These are phyloP conservation scores for Talaromyces verruculosus DNA, from an alignment of 2,329 filamentous ascomycete species.

Conservation along the genomic window DNA sequence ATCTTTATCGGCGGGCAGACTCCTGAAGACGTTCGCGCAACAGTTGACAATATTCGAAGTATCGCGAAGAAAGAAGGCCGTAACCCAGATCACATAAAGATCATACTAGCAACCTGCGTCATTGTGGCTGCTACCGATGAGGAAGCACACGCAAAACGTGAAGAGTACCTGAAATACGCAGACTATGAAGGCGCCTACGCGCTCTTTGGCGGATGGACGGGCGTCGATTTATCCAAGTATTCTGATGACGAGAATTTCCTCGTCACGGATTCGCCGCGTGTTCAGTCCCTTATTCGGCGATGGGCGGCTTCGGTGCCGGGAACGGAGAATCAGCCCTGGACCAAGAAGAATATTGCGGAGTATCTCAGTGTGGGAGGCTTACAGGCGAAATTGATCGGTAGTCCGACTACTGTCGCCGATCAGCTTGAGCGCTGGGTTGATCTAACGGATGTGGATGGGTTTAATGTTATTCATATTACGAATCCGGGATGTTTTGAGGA, in stretches of 20 bases:
- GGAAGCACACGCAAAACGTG: slow-evolving; percentile 45
- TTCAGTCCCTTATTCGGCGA: slow-evolving; percentile 46
- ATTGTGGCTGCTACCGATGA: slow-evolving; percentile 49
- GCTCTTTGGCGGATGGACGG: slow-evolving; percentile 51
- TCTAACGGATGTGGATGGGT: slow-evolving; percentile 27
- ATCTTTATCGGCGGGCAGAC: slow-evolving; percentile 51
- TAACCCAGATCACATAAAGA: slow-evolving; percentile 43
- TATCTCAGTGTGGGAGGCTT: slow-evolving; percentile 39
- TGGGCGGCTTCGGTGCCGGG: slow-evolving; percentile 48
- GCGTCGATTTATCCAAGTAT: slow-evolving; percentile 46
- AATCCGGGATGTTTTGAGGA: slow-evolving; percentile 28
- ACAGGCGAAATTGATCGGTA: slow-evolving; percentile 39
- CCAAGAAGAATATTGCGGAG: slow-evolving; percentile 39
- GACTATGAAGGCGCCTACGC: slow-evolving; percentile 48
- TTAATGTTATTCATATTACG: slow-evolving; percentile 26
- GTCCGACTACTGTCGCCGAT: slow-evolving; percentile 39
- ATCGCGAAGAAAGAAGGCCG: slow-evolving; percentile 43
- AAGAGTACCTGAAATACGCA: slow-evolving; percentile 45
- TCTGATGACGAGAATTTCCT: slow-evolving; percentile 50
- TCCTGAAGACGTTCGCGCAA: slow-evolving; percentile 42
- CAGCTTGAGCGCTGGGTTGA: slow-evolving; percentile 35
- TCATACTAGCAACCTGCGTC: slow-evolving; percentile 47
- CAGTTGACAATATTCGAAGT: slow-evolving; percentile 44
- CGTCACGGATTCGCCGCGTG: slow-evolving; percentile 44
- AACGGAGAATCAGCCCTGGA: slow-evolving; percentile 42